Base-by-base conservation (phyloP, 805 yeast genomes). In the Wickerhamiella nectarea region DNA sequence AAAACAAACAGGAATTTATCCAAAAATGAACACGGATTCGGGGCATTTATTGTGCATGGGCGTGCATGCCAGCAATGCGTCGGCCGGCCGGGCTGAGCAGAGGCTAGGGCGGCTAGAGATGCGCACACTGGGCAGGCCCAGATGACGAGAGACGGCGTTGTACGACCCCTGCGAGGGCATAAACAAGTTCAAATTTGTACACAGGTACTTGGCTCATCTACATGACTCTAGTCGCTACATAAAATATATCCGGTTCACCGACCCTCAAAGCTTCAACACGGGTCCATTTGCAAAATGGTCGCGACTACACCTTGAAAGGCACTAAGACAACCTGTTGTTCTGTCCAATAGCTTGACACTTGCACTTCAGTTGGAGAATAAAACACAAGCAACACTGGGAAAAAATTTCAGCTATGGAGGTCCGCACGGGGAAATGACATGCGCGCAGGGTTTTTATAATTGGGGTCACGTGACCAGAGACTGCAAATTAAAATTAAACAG, bases 171-270 rank as follows among this genome's bases (percentile, higher is more conserved):
- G n/a, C n/a, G n/a, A n/a, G n/a, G n/a, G n/a, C n/a, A 25, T 10
- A 25, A 25, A 25, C 28, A 25, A 25, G 12, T 10, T 10, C 9
- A 25, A 25, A 25, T 4, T 4, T 11, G 12, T 25, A 28, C 11
- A 28, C 11, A 28, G n/a, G n/a, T 7, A 12, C 31, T n/a, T n/a
- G n/a, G n/a, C n/a, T n/a, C 28, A 9, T 25, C 28, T 25, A 25
- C 6, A 5, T 4, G 3, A 7, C 9, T 25, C 28, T 25, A 25
- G n/a, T n/a, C n/a, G n/a, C n/a, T n/a, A n/a, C n/a, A n/a, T n/a
- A n/a, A n/a, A n/a, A n/a, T 12, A 52, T 54, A 53, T 54, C 22
- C 42, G 57, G 55, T 44, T 54, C 56, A 44, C 58, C 58, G 55
- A 55, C 54, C 51, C 58, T 54, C 57, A 45, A 45, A 45, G 45